phyloP scores from a whole-genome alignment of 306 rosid species.

The Ochetophila trinervis region DNA sequence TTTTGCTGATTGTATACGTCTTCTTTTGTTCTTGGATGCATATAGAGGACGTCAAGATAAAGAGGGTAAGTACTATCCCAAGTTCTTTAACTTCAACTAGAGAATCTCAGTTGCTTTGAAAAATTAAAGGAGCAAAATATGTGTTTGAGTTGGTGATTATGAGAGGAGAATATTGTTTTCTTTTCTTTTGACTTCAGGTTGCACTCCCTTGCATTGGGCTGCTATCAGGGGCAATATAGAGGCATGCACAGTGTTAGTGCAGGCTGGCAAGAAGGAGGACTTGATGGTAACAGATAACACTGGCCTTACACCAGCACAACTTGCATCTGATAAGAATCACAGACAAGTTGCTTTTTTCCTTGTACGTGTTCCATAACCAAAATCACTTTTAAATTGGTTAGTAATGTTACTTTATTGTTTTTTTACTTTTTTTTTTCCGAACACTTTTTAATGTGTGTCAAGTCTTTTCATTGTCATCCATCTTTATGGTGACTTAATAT shows the following conservation, averaged over 20 bases:
- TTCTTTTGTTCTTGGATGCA: constrained; percentile 88
- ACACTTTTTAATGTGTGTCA: constrained; percentile 1
- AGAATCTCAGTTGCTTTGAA: constrained; percentile 13
- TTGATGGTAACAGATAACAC: constrained; percentile 82
- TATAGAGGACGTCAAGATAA: constrained; percentile 89
- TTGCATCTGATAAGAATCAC: constrained; percentile 93
- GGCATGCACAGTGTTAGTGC: constrained; percentile 96
- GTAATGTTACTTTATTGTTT: constrained; percentile 26
- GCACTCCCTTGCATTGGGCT: constrained; percentile 99
- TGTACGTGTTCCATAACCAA: constrained; percentile 66
- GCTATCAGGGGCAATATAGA: constrained; percentile 95
- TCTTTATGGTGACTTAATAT: neutral
- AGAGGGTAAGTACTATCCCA: constrained; percentile 58
- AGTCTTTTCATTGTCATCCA: neutral
- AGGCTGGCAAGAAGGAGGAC: constrained; percentile 98
- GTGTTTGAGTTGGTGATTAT: constrained; percentile 7
- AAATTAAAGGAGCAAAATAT: constrained; percentile 12
- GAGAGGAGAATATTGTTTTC: constrained; percentile 2
- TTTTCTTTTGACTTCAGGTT: constrained; percentile 51
- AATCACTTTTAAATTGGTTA: constrained; percentile 36
- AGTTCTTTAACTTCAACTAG: constrained; percentile 1
- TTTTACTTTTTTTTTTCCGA: neutral
- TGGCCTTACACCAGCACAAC: constrained; percentile 98
- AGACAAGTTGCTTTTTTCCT: constrained; percentile 99
- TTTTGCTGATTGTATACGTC: constrained; percentile 91